phyloP scores from a whole-genome alignment of 2,329 filamentous ascomycete genomes.

The Ophiostoma sp. region DNA sequence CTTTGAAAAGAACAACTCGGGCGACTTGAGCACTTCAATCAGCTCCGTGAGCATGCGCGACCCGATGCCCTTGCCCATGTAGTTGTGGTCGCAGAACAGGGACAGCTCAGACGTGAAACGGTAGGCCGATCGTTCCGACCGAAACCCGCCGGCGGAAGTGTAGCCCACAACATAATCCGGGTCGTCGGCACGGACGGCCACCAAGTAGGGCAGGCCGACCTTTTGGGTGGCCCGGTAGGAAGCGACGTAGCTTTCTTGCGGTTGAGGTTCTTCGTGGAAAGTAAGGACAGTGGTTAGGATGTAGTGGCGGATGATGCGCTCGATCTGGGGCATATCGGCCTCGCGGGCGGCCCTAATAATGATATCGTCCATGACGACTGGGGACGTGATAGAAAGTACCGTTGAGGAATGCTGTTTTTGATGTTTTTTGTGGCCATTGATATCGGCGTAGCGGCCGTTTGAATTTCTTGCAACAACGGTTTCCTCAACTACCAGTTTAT shows the following conservation, averaged over 20 bases:
- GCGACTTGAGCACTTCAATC: background rate
- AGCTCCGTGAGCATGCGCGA: slow-evolving; percentile 13
- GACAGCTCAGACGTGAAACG: slow-evolving; percentile 17
- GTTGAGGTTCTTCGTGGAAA: slow-evolving; percentile 12
- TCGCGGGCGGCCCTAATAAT: slow-evolving; percentile 17
- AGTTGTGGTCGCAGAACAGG: slow-evolving; percentile 19
- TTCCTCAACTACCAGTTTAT: background rate
- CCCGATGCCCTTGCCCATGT: slow-evolving; percentile 19
- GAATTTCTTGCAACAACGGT: background rate
- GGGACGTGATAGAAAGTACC: background rate
- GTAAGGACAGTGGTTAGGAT: slow-evolving; percentile 17
- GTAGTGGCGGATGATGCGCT: slow-evolving; percentile 21
- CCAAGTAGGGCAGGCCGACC: slow-evolving; percentile 16
- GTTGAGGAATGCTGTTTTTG: background rate
- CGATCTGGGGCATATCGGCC: slow-evolving; percentile 20
- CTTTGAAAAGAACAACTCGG: background rate
- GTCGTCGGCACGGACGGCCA: slow-evolving; percentile 1
- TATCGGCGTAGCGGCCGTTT: background rate
- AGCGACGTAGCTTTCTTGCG: background rate
- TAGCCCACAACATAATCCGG: slow-evolving; percentile 3
- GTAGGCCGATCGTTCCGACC: slow-evolving; percentile 11
- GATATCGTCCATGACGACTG: background rate
- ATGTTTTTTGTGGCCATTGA: background rate
- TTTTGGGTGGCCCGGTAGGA: slow-evolving; percentile 2
- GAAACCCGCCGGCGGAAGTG: background rate